Conservation (phyloP, 495 filamentous ascomycete genomes). For the Geopyxis carbonaria region DNA sequence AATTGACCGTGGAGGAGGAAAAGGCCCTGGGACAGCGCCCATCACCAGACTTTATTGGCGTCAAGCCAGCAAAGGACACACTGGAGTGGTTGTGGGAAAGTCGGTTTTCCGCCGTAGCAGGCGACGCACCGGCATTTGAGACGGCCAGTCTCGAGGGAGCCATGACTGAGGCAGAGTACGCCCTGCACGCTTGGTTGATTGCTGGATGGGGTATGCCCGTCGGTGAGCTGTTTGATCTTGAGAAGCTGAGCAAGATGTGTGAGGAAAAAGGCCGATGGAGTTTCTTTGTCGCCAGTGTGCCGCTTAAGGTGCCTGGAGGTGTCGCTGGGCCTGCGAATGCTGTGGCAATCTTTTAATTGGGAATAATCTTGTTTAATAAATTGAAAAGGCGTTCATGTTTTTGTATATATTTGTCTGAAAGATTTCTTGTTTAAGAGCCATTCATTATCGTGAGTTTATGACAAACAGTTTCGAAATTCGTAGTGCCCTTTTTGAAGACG, state of each 20-base stretch:
- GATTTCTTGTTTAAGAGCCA: no score
- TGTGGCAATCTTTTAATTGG: conserved; percentile 35
- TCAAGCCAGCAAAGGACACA: conserved; percentile 39
- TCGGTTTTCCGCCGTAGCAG: conserved; percentile 45
- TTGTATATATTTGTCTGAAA: no score
- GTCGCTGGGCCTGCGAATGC: conserved; percentile 33
- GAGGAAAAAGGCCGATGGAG: conserved; percentile 40
- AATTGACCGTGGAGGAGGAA: conserved; percentile 27
- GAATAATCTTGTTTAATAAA: no score
- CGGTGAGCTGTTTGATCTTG: conserved; percentile 48
- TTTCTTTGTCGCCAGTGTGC: conserved; percentile 48
- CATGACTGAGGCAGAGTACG: no score
- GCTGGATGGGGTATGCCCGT: conserved; percentile 47
- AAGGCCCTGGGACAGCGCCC: conserved; percentile 28
- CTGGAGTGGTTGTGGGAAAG: conserved; percentile 48
- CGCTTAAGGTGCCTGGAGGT: conserved; percentile 36
- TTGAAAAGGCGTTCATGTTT: no score
- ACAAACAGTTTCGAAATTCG: no score
- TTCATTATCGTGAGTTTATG: no score
- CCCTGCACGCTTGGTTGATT: conserved; percentile 46
- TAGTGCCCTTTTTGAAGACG: no score
- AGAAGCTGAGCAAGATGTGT: conserved; percentile 34
- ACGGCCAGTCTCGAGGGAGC: no score
- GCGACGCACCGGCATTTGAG: conserved; percentile 45
- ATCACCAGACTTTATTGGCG: conserved; percentile 38